A percentile compares a stretch with the other conserved stretches of the same genome.
phyloP scores from a whole-genome alignment of 148 eudicot species.

The Rhododendron vialii region DNA sequence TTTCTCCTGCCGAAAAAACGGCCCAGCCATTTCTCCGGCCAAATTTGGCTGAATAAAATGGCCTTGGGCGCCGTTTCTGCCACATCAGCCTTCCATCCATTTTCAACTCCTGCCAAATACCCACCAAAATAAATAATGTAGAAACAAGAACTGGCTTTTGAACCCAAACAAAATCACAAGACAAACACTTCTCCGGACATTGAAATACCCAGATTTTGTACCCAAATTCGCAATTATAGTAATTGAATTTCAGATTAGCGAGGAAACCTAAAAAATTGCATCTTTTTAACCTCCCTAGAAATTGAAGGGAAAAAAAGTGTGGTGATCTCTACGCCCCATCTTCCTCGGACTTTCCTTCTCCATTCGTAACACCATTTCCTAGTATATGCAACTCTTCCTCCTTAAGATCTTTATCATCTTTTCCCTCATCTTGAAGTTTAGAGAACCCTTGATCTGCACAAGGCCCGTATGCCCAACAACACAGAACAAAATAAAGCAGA shows the following conservation, averaged over 20 bases:
- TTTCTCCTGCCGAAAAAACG: background rate
- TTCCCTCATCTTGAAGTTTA: slow-evolving; percentile 17
- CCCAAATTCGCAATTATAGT: too few relatives aligned
- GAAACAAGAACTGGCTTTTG: too few relatives aligned
- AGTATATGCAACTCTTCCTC: slow-evolving; percentile 28
- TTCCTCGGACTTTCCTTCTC: slow-evolving; percentile 13
- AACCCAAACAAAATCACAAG: too few relatives aligned
- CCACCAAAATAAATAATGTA: too few relatives aligned
- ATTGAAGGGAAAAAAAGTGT: background rate
- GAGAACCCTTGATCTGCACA: slow-evolving; percentile 20
- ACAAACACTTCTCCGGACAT: background rate
- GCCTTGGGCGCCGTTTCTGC: too few relatives aligned
- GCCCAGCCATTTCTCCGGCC: too few relatives aligned
- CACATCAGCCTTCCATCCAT: too few relatives aligned
- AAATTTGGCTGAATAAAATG: too few relatives aligned
- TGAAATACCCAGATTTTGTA: too few relatives aligned
- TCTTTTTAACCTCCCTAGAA: background rate
- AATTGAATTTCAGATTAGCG: too few relatives aligned
- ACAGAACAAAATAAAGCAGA: slow-evolving; percentile 45
- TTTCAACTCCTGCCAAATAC: too few relatives aligned
- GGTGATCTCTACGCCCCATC: background rate
- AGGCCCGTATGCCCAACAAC: slow-evolving; percentile 81
- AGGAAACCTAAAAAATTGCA: background rate
- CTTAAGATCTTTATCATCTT: slow-evolving; percentile 4
- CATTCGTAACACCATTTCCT: slow-evolving; percentile 6